A percentile compares a stretch with the other conserved stretches of the same genome.
phyloP scores from a whole-genome alignment of 2,329 filamentous ascomycete species.

The Paecilomyces formosus region DNA sequence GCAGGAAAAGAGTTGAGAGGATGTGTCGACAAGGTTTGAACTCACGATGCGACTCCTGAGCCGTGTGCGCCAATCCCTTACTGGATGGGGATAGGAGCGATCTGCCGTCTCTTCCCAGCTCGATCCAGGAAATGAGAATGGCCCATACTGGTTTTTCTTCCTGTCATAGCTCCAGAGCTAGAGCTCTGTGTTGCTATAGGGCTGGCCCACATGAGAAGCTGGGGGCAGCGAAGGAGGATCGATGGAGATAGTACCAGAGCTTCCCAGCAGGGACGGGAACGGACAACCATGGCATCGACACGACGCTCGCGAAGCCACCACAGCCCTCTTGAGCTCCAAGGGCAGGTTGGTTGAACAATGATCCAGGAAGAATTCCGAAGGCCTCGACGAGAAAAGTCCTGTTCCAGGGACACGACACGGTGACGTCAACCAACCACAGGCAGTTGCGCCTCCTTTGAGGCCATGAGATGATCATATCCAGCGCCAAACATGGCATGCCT shows the following conservation, averaged over 20 bases:
- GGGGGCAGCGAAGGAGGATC: neutral
- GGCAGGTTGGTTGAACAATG: neutral
- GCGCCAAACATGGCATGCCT: neutral
- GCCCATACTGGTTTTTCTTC: neutral
- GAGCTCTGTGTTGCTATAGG: no score
- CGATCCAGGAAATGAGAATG: neutral
- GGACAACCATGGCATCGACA: neutral
- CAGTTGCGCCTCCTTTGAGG: neutral
- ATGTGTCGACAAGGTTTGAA: neutral
- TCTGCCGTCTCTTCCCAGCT: neutral
- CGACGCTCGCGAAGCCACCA: neutral
- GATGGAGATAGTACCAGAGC: neutral
- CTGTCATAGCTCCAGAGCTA: neutral
- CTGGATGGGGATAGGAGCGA: neutral
- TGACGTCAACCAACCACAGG: conserved; percentile 7
- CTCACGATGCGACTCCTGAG: neutral
- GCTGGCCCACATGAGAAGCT: neutral
- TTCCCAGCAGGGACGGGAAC: neutral
- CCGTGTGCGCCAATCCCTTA: neutral
- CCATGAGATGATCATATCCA: neutral
- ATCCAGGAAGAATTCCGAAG: neutral
- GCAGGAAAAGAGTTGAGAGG: neutral
- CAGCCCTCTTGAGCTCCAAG: neutral
- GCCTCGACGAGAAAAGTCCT: no score
- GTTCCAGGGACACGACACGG: conserved; percentile 5